Percentiles rank a stretch among this genome's conserved stretches.
Conservation (phyloP, 179 eudicot species). For the Heliamphora pulchella region DNA sequence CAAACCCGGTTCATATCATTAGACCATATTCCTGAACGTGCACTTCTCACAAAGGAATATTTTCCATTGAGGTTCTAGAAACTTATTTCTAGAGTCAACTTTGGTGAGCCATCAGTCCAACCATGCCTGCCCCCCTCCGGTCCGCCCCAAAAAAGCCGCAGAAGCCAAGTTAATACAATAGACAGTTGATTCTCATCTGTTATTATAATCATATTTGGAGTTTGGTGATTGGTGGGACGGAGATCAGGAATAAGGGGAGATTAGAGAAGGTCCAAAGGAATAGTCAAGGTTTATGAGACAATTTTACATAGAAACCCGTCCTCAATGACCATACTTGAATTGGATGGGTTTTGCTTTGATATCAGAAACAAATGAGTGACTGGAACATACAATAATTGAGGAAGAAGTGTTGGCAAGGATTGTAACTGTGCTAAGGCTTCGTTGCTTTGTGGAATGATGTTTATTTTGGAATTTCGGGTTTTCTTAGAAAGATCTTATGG, state of each 20-base stretch:
- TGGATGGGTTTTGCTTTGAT: not conserved
- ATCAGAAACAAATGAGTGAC: not conserved
- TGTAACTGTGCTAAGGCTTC: not conserved
- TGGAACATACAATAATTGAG: not conserved
- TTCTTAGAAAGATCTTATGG: not conserved
- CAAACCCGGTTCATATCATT: not conserved
- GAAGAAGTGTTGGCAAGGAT: constrained; percentile 1
- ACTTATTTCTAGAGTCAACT: not conserved
- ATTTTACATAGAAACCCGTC: too few relatives aligned
- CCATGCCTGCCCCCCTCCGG: not conserved
- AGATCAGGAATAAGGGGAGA: not conserved
- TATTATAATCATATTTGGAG: not conserved
- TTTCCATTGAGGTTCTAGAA: not conserved
- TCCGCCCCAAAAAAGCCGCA: not conserved
- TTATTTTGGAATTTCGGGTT: too few relatives aligned
- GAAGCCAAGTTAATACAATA: not conserved
- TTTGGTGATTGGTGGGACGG: constrained; percentile 5
- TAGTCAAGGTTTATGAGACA: too few relatives aligned
- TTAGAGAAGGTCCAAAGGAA: not conserved
- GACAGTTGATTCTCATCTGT: not conserved
- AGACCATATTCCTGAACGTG: not conserved
- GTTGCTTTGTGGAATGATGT: too few relatives aligned
- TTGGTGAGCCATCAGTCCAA: not conserved
- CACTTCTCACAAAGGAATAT: not conserved
- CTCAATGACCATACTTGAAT: not conserved